Base-by-base conservation (phyloP, 2,329 filamentous ascomycete genomes). In the Dactylonectria macrodidyma region DNA sequence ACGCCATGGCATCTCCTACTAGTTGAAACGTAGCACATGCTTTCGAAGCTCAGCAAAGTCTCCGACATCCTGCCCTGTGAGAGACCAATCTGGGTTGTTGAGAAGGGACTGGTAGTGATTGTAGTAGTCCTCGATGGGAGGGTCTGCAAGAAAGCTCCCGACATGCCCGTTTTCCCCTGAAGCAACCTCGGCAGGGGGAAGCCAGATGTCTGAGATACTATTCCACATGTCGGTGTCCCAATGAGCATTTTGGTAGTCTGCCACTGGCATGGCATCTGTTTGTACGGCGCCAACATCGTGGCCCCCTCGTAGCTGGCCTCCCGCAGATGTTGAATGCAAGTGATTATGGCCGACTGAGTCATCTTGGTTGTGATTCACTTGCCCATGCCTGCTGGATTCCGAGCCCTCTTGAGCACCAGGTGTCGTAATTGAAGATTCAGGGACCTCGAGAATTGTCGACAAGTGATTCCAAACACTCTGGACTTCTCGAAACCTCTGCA, bases 41-140 rank as follows among this genome's bases (percentile, higher is more conserved):
- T 33, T 59, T 26, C 62, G 19, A 3, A 64, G 62, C 22, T 60
- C 47, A 16, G 62, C 55, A 64, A 64, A 64, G 19, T 59, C 62
- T 46, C 62, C 54, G 47, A 59, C 62, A 12, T 64, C 62, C 16
- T 64, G 62, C 3, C 62, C 54, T 3, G 55, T 64, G 26, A 64
- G 11, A 6, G 16, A 30, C 62, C 55, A 59, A 34, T 60, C 62
- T 5, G 55, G 62, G 14, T 60, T 56, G 26, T 60, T 64, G 1
- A 59, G 47, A 7, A 64, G 47, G 1, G 62, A 51, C 26, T 59
- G 62, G 16, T 64, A 64, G 11, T 64, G 55, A 1, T 60, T 50
- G 16, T 52, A 64, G 16, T 56, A 59, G 14, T 59, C 55, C 38
- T 48, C 55, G n/a, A 64, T 16, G 3, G 62, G 55, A 3, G 59